phyloP scores from a whole-genome alignment of 2,329 filamentous ascomycete genomes.

The Epichloe coenophiala region DNA sequence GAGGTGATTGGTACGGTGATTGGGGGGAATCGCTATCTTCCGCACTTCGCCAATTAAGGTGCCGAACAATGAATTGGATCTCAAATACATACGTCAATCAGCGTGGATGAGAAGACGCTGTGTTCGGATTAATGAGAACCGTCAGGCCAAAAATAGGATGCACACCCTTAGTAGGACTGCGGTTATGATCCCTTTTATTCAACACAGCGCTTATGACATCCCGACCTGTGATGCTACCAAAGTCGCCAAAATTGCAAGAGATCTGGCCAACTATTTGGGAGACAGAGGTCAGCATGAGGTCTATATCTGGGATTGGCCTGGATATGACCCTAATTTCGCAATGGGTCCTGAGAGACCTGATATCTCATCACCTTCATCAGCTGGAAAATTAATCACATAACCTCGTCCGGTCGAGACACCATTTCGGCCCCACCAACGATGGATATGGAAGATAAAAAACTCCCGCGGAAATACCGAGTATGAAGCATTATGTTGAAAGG shows the following conservation, averaged over 20 bases:
- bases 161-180: too few species aligned
- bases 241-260: background rate
- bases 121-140: background rate
- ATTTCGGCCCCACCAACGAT: too few species aligned
- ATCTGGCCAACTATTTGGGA: background rate
- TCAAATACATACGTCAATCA: slow-evolving; percentile 9
- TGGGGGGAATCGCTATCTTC: background rate
- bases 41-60: background rate
- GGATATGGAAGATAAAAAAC: too few species aligned
- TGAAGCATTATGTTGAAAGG: too few species aligned
- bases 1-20: background rate
- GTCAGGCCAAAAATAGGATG: too few species aligned
- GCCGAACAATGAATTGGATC: slow-evolving; percentile 4
- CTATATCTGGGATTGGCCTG: slow-evolving; percentile 2
- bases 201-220: too few species aligned
- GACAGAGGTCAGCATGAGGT: background rate
- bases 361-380: background rate
- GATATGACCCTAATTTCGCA: background rate
- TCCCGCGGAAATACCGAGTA: too few species aligned
- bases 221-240: too few species aligned
- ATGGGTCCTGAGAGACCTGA: background rate
- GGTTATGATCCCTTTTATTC: too few species aligned
- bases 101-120: slow-evolving; percentile 8
- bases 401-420: too few species aligned
- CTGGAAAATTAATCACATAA: background rate